phyloP scores from a whole-genome alignment of 2,329 filamentous ascomycete genomes.

The Penicillium vulpinum region DNA sequence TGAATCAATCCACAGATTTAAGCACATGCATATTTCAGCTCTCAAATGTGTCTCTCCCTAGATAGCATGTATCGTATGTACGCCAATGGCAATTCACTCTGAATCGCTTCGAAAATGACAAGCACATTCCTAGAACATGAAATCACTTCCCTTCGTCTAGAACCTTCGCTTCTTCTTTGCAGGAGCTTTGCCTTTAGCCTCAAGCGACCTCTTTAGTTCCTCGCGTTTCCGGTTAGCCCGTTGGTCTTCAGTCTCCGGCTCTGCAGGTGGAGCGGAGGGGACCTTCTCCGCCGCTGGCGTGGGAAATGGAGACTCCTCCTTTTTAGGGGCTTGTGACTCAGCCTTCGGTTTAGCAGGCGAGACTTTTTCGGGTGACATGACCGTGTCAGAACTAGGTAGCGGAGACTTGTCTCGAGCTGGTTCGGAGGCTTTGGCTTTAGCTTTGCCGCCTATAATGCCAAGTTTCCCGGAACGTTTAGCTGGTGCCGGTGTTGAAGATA shows the following conservation, averaged over 20 bases:
- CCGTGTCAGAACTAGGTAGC: background rate
- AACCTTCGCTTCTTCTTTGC: slow-evolving; percentile 61
- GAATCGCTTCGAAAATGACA: background rate
- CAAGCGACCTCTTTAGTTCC: slow-evolving; percentile 57
- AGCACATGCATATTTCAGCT: background rate
- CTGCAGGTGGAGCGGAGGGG: slow-evolving; percentile 5
- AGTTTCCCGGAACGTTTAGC: slow-evolving; percentile 31
- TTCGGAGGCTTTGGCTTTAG: slow-evolving; percentile 17
- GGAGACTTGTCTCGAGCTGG: slow-evolving; percentile 1
- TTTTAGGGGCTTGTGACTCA: background rate
- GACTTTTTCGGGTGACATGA: background rate
- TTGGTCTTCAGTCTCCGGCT: slow-evolving; percentile 48
- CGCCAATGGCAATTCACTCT: background rate
- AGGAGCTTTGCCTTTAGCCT: slow-evolving; percentile 52
- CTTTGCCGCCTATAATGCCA: slow-evolving; percentile 39
- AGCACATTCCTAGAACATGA: background rate
- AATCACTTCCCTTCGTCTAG: slow-evolving; percentile 29
- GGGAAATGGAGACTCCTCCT: background rate
- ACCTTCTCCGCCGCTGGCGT: background rate
- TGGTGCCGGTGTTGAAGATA: slow-evolving; percentile 8
- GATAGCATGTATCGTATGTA: background rate
- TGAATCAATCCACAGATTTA: background rate
- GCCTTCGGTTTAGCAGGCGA: background rate
- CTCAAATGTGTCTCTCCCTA: background rate
- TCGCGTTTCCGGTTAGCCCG: slow-evolving; percentile 56